Evolutionary conservation across 805 yeast species (phyloP), one percentile per base, ranked within the genome.

Genomic region (Clavispora fructus): DNA sequence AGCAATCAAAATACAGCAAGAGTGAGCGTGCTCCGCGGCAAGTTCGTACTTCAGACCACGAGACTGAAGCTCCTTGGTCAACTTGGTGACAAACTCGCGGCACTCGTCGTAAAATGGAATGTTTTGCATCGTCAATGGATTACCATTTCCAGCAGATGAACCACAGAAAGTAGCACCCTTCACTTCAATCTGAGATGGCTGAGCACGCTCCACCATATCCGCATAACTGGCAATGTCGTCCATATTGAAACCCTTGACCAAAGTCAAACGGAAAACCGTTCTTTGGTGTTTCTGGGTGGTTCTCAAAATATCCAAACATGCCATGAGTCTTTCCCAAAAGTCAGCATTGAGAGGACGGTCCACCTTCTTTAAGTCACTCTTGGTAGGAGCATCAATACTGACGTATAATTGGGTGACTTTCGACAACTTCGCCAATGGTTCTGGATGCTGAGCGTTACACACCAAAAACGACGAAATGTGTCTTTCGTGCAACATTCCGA

Each of bases 91-190:
- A 63, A 90, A 90, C 7, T 64, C 69, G 55, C 80, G 82, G 60
- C 96, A 92, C 63, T 90, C 97, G 52, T 88, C 95, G 61, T 90
- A 90, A 60, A 87, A 90, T 39, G 97, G 97, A 46, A 91, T 94
- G 60, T 90, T 90, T 62, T 90, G 92, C 97, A 90, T 90, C 2
- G 97, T 89, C 54, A 90, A 72, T 41, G 96, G 91, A 59, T 90
- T 88, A 30, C 94, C 91, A 62, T 87, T 86, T 40, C 84, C 88
- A 46, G 69, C 69, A 11, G 96, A 85, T 0, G 95, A 85, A 0
- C 97, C 97, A 71, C 97, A 89, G 68, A 87, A 90, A 0, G 97
- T 90, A 11, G 96, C 97, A 45, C 97, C 97, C 66, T 90, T 90
- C 49, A 90, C 85, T 65, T 90, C 97, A 48, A 90, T 85, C 56